These are phyloP conservation scores for Trichoderma sp. DNA, from an alignment of 2,329 filamentous ascomycete genomes.

Conservation along the genomic window DNA sequence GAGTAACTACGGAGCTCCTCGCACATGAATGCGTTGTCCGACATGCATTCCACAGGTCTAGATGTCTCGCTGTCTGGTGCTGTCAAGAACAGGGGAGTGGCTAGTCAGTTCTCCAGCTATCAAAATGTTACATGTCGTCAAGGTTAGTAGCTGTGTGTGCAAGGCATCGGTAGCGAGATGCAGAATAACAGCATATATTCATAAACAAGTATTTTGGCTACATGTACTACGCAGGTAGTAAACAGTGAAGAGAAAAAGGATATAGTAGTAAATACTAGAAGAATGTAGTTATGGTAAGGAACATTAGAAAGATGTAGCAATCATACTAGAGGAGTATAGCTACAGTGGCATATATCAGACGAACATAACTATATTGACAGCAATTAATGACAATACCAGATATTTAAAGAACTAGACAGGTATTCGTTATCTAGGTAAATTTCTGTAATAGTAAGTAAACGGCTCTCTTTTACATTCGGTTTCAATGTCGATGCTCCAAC, in stretches of 20 bases:
- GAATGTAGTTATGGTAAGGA: neutral
- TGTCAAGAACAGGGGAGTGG: neutral
- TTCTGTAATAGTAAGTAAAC: neutral
- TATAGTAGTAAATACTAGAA: neutral
- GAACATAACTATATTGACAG: neutral
- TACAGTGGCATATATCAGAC: neutral
- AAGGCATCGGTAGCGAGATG: neutral
- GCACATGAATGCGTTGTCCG: conserved; percentile 15
- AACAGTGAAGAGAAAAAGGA: neutral
- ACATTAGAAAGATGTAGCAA: neutral
- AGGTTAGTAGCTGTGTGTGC: neutral
- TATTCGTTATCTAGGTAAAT: neutral
- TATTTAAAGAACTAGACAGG: neutral
- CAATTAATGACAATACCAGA: neutral
- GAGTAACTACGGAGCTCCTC: conserved; percentile 3
- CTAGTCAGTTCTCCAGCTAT: neutral
- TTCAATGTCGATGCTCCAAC: neutral
- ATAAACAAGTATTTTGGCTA: neutral
- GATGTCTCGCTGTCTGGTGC: neutral
- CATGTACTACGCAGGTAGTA: neutral
- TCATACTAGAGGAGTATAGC: neutral
- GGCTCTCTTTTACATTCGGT: neutral
- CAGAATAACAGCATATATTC: neutral
- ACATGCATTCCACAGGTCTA: neutral
- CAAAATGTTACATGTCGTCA: neutral